These are phyloP conservation scores for Aspergillus bridgeri DNA, from an alignment of 495 filamentous ascomycete genomes.

Conservation along the genomic window DNA sequence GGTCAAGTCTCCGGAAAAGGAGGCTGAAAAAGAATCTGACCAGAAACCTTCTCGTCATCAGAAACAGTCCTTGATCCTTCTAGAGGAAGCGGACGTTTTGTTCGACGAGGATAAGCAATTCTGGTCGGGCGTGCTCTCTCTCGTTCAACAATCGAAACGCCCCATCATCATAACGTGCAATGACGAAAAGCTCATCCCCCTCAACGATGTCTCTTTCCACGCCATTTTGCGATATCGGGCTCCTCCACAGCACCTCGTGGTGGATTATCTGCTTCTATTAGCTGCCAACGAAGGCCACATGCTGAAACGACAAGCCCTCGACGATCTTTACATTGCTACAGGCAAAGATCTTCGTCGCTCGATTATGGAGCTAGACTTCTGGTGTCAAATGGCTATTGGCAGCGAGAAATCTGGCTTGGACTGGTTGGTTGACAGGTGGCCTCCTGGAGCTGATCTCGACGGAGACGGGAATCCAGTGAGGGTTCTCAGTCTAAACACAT, in stretches of 20 bases:
- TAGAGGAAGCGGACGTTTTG: constrained; percentile 92
- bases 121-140: constrained; percentile 73
- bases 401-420: constrained; percentile 82
- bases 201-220: constrained; percentile 67
- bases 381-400: constrained; percentile 96
- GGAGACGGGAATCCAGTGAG: constrained; percentile 60
- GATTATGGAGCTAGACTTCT: constrained; percentile 87
- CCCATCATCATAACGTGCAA: constrained; percentile 96
- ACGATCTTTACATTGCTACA: constrained; percentile 64
- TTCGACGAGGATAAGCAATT: constrained; percentile 96
- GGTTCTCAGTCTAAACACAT: constrained; percentile 83
- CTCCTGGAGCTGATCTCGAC: constrained; percentile 64
- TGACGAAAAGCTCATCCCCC: constrained; percentile 72
- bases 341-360: constrained; percentile 71
- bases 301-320: constrained; percentile 62
- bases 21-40: constrained; percentile 18
- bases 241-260: constrained; percentile 63
- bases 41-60: constrained; percentile 55
- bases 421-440: constrained; percentile 79
- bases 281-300: constrained; percentile 91
- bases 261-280: constrained; percentile 77
- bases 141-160: constrained; percentile 80
- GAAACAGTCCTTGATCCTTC: constrained; percentile 89
- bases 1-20: constrained; percentile 14
- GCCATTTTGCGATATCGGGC: constrained; percentile 79